A percentile compares a stretch with the other conserved stretches of the same genome.
phyloP scores from a whole-genome alignment of 139 green algal genomes.

The Klebsormidium nitens region DNA sequence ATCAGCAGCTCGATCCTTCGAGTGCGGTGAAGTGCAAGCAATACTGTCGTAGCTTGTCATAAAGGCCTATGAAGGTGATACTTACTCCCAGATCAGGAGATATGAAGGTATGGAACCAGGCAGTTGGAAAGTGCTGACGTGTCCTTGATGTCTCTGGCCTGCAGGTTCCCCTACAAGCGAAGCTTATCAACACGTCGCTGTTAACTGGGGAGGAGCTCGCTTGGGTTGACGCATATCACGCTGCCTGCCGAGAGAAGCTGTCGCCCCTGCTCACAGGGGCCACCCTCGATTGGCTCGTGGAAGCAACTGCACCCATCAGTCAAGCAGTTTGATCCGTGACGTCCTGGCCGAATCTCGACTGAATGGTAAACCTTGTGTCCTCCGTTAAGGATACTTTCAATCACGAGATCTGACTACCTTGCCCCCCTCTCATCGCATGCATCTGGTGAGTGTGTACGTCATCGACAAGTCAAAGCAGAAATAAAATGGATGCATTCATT shows the following conservation, averaged over 20 bases:
- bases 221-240: slow-evolving; percentile 85
- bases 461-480: no score
- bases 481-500: no score
- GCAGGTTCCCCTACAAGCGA: slow-evolving; percentile 67
- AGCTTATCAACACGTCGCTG: slow-evolving; percentile 73
- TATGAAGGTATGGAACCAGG: slow-evolving; percentile 7
- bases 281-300: slow-evolving; percentile 10
- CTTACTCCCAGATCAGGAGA: not conserved
- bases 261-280: slow-evolving; percentile 1
- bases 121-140: not conserved
- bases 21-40: slow-evolving; percentile 10
- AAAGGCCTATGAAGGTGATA: slow-evolving; percentile 5
- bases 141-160: not conserved
- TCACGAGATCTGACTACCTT: no score
- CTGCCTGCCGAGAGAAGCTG: slow-evolving; percentile 12
- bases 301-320: no score
- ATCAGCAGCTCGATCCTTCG: not conserved
- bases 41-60: not conserved
- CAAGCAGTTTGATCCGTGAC: no score
- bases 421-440: no score
- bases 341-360: no score
- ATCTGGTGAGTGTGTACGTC: no score
- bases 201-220: slow-evolving; percentile 58
- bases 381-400: no score
- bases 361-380: no score